These are phyloP conservation scores for Limtongia smithiae DNA, from an alignment of 805 yeast species.

Conservation along the genomic window DNA sequence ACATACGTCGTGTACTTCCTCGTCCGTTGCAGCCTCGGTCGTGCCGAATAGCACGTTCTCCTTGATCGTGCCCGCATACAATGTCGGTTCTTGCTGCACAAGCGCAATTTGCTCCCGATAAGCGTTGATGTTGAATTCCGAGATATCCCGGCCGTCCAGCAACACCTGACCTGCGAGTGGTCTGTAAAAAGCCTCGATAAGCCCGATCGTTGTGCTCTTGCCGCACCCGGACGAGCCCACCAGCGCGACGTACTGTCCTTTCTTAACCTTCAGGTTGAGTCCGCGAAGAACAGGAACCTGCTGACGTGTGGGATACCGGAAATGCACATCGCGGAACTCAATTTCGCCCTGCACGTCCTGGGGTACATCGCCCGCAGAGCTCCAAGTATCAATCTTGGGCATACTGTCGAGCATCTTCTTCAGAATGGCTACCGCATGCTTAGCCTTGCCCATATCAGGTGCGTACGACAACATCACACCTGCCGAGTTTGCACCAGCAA, in stretches of 20 bases:
- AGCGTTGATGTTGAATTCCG: slow-evolving; percentile 47
- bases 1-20: slow-evolving; percentile 48
- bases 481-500: slow-evolving; percentile 44
- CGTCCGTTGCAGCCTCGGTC: slow-evolving; percentile 38
- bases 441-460: slow-evolving; percentile 46
- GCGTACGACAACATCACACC: slow-evolving; percentile 42
- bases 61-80: slow-evolving; percentile 53
- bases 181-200: slow-evolving; percentile 52
- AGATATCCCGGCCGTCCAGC: slow-evolving; percentile 52
- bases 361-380: slow-evolving; percentile 29
- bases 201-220: slow-evolving; percentile 56
- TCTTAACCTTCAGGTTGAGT: slow-evolving; percentile 47
- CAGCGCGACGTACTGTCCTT: slow-evolving; percentile 56
- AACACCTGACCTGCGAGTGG: slow-evolving; percentile 47
- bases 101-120: slow-evolving; percentile 53
- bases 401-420: slow-evolving; percentile 34
- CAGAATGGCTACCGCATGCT: slow-evolving; percentile 38
- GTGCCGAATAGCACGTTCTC: slow-evolving; percentile 56
- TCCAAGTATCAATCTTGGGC: slow-evolving; percentile 40
- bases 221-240: slow-evolving; percentile 68
- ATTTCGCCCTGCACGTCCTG: slow-evolving; percentile 47
- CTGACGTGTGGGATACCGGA: slow-evolving; percentile 35
- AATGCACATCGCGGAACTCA: slow-evolving; percentile 43
- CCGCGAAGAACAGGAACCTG: slow-evolving; percentile 47
- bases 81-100: slow-evolving; percentile 61